These are phyloP conservation scores for Leucocoprinus birnbaumii DNA, from an alignment of 768 basidiomycete genomes.

Conservation along the genomic window DNA sequence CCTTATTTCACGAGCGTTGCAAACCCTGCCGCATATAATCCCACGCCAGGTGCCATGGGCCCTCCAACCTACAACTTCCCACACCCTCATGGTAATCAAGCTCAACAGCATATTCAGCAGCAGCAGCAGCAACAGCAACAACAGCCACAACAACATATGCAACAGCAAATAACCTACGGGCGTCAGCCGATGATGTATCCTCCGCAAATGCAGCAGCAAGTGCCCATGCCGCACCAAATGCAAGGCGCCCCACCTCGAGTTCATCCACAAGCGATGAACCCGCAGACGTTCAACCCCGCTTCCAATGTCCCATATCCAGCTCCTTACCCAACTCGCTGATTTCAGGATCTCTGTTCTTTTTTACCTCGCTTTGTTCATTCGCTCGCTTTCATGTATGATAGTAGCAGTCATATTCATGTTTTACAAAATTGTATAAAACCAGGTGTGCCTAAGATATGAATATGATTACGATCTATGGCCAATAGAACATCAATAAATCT, in stretches of 20 bases:
- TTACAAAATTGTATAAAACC: too few relatives aligned
- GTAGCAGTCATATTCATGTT: background rate
- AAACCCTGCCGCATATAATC: constrained; percentile 37
- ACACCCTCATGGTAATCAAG: constrained; percentile 56
- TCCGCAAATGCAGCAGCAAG: constrained; percentile 25
- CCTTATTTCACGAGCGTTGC: constrained; percentile 79
- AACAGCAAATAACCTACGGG: constrained; percentile 26
- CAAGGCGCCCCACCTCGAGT: constrained; percentile 7
- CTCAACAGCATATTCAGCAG: constrained; percentile 45
- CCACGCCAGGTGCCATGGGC: constrained; percentile 56
- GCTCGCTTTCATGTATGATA: background rate
- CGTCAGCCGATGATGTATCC: constrained; percentile 14
- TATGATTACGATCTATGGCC: too few relatives aligned
- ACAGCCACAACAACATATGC: constrained; percentile 36
- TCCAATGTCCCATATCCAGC: constrained; percentile 13
- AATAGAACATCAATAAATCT: too few relatives aligned
- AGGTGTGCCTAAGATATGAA: too few relatives aligned
- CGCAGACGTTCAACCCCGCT: constrained; percentile 12
- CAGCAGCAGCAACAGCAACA: constrained; percentile 34
- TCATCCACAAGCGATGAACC: constrained; percentile 12
- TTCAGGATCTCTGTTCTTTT: background rate
- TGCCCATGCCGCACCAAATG: constrained; percentile 14
- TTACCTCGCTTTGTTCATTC: background rate
- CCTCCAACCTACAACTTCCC: constrained; percentile 70
- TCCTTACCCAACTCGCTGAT: constrained; percentile 14